Conservation (phyloP, 345 rosid genomes). For the Kandelia obovata region DNA sequence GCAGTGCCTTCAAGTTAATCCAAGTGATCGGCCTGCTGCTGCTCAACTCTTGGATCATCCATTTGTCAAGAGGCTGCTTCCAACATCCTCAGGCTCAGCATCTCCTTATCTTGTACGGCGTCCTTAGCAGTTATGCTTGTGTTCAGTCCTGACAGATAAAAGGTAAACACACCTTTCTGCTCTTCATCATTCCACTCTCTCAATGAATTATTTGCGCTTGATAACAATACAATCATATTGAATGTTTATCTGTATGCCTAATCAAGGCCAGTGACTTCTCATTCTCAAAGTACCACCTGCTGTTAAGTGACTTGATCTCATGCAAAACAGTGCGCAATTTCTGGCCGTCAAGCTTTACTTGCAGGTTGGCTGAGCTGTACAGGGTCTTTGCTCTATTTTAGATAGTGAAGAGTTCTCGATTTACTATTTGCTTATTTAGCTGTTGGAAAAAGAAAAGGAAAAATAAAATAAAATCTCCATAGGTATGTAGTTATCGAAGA, state of each 20-base stretch:
- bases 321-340: not conserved
- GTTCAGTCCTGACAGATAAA: not conserved
- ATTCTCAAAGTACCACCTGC: not conserved
- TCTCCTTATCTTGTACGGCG: slow-evolving; percentile 44
- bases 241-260: not conserved
- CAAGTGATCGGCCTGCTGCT: slow-evolving; percentile 66
- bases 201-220: not conserved
- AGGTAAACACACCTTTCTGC: slow-evolving; percentile 15
- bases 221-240: not conserved
- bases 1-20: slow-evolving; percentile 63
- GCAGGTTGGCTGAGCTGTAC: not conserved
- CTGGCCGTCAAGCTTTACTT: not conserved
- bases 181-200: not conserved
- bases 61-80: slow-evolving; percentile 56
- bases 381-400: not conserved
- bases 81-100: slow-evolving; percentile 45
- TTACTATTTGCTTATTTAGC: not conserved
- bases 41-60: slow-evolving; percentile 66
- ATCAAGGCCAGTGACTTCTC: not conserved
- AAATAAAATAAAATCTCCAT: not conserved
- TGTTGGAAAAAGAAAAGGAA: not conserved
- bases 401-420: slow-evolving; percentile 1
- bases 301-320: not conserved
- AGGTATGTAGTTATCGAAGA: not conserved
- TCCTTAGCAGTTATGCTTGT: slow-evolving; percentile 10